phyloP scores from a whole-genome alignment of 768 basidiomycete species.

The Thelephora ganbajun region DNA sequence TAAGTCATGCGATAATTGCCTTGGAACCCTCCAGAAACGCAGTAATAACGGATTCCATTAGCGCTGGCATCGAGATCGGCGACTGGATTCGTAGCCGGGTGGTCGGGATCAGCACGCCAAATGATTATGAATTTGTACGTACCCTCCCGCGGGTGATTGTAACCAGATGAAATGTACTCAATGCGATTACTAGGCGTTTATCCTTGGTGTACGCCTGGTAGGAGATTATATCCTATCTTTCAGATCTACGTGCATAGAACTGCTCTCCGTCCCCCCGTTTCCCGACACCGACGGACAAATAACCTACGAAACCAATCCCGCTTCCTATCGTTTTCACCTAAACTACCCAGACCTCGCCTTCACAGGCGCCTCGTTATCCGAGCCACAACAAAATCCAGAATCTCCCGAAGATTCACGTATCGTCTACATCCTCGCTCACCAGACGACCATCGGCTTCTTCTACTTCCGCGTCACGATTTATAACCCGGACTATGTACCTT shows the following conservation, averaged over 20 bases:
- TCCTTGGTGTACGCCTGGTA: background rate
- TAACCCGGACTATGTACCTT: too few species aligned
- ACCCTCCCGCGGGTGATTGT: background rate
- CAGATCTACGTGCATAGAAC: background rate
- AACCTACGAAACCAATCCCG: background rate
- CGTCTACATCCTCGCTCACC: constrained; percentile 28
- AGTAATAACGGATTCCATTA: too few species aligned
- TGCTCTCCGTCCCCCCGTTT: background rate
- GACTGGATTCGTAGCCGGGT: background rate
- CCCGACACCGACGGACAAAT: background rate
- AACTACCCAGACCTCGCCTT: constrained; percentile 1
- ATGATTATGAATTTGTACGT: background rate
- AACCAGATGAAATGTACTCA: background rate
- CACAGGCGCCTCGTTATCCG: constrained; percentile 26
- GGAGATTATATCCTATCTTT: background rate
- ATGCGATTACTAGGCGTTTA: background rate
- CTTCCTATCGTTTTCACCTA: background rate
- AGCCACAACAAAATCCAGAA: constrained; percentile 9
- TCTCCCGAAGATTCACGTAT: constrained; percentile 21
- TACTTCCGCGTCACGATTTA: constrained; percentile 26
- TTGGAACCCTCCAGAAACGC: too few species aligned
- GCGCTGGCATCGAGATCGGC: background rate
- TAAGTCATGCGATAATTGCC: too few species aligned
- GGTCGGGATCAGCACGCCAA: background rate
- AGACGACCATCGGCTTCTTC: constrained; percentile 34